Evolutionary conservation across 768 basidiomycete genomes (phyloP).

Genomic region (Kwoniella pini): DNA sequence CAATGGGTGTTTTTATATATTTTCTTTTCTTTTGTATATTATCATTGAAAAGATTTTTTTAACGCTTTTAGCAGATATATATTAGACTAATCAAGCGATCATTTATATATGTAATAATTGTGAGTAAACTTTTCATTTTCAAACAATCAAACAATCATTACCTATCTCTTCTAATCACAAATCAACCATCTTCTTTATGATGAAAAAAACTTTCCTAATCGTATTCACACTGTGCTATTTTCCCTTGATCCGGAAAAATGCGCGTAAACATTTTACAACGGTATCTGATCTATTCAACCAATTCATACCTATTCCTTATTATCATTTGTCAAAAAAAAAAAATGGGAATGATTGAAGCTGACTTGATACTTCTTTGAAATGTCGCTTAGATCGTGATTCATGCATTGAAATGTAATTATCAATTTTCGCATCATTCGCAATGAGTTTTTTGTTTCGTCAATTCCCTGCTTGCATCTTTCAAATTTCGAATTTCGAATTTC

Average conservation of each 20-base stretch:
- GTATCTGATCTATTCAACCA: slow-evolving; percentile 45
- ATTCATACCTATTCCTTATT: not conserved
- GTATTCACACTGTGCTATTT: slow-evolving; percentile 54
- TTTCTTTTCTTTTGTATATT: not conserved
- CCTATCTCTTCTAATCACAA: slow-evolving; percentile 1
- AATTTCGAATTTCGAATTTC: too few relatives aligned
- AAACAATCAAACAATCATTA: too few relatives aligned
- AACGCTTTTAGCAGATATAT: slow-evolving; percentile 9
- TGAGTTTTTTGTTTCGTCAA: too few relatives aligned
- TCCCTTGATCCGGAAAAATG: slow-evolving; percentile 31
- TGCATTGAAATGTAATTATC: too few relatives aligned
- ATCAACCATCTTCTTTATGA: slow-evolving; percentile 33
- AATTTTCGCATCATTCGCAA: too few relatives aligned
- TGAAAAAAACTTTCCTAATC: slow-evolving; percentile 50
- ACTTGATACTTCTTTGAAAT: too few relatives aligned
- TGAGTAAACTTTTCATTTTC: not conserved
- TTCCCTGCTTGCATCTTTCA: not conserved
- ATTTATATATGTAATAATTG: too few relatives aligned
- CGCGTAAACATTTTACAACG: slow-evolving; percentile 47
- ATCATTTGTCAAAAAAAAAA: not conserved
- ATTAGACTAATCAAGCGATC: too few relatives aligned
- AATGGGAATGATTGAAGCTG: too few relatives aligned
- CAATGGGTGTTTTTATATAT: slow-evolving; percentile 17
- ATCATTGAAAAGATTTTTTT: not conserved
- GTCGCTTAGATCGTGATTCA: too few relatives aligned